phyloP scores from a whole-genome alignment of 2,329 filamentous ascomycete genomes.

The Fusarium burgessii region DNA sequence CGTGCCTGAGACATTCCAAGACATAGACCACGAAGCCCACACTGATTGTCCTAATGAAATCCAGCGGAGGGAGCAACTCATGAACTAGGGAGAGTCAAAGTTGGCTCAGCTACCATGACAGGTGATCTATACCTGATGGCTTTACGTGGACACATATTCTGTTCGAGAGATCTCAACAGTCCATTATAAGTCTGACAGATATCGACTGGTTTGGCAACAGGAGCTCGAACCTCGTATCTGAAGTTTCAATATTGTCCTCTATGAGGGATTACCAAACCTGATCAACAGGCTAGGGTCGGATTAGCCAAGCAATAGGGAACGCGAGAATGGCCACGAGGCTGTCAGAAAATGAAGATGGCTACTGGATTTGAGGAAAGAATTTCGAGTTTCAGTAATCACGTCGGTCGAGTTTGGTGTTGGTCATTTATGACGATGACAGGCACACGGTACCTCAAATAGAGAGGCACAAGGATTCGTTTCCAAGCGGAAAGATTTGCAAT shows the following conservation, averaged over 20 bases:
- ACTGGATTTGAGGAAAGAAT: neutral
- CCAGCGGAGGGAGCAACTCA: neutral
- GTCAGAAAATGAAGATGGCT: neutral
- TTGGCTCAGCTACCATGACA: neutral
- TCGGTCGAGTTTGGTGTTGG: no score
- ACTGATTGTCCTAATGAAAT: neutral
- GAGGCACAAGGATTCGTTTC: no score
- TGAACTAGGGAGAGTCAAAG: no score
- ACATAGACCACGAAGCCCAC: neutral
- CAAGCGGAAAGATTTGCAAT: no score
- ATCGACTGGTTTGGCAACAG: neutral
- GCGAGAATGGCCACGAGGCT: neutral
- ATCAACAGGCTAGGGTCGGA: constrained; percentile 8
- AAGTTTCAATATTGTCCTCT: neutral
- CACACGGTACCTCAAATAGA: no score
- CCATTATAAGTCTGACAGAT: constrained; percentile 1
- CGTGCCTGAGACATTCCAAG: neutral
- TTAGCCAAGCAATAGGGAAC: constrained; percentile 1
- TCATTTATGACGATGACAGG: no score
- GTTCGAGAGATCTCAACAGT: constrained; percentile 48
- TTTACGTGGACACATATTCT: neutral
- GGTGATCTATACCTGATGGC: neutral
- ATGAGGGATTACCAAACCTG: constrained; percentile 17
- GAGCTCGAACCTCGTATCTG: neutral
- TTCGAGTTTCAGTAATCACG: accelerated